Evolutionary conservation across 2,329 filamentous ascomycete species (phyloP).

Genomic region (Colletotrichum sp.): DNA sequence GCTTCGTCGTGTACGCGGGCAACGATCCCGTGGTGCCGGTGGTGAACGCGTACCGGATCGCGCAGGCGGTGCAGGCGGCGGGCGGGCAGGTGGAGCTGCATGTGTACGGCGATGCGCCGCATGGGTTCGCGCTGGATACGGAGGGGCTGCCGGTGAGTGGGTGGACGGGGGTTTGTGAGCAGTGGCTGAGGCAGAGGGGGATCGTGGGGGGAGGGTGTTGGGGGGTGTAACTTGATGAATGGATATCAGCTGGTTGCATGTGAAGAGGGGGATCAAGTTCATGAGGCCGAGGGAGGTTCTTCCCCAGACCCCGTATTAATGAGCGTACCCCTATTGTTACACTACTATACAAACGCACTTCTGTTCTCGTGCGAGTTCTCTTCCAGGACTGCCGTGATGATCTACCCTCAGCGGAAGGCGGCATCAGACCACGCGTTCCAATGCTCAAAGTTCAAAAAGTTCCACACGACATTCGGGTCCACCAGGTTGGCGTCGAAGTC

Average conservation of each 20-base stretch:
- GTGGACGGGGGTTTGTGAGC: slow-evolving; percentile 23
- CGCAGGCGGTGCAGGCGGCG: slow-evolving; percentile 16
- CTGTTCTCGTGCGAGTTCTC: background rate
- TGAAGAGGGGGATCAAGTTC: background rate
- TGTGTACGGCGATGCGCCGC: slow-evolving; percentile 24
- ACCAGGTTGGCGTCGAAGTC: slow-evolving; percentile 16
- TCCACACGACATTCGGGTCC: slow-evolving; percentile 19
- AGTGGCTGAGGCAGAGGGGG: slow-evolving; percentile 21
- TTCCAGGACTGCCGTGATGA: background rate
- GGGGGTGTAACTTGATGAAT: background rate
- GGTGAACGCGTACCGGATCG: slow-evolving; percentile 25
- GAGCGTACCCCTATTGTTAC: background rate
- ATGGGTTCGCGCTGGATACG: slow-evolving; percentile 25
- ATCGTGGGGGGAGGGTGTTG: background rate
- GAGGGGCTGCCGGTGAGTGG: slow-evolving; percentile 21
- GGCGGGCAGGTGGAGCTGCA: slow-evolving; percentile 24
- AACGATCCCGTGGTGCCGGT: slow-evolving; percentile 25
- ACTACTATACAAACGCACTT: background rate
- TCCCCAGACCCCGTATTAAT: background rate
- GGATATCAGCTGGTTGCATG: background rate
- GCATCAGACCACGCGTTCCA: slow-evolving; percentile 20
- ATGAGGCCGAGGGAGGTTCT: background rate
- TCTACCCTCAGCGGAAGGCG: background rate
- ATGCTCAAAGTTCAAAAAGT: slow-evolving; percentile 21
- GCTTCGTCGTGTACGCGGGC: slow-evolving; percentile 25